phyloP scores from a whole-genome alignment of 2,329 filamentous ascomycete genomes.

The Colletotrichum truncatum region DNA sequence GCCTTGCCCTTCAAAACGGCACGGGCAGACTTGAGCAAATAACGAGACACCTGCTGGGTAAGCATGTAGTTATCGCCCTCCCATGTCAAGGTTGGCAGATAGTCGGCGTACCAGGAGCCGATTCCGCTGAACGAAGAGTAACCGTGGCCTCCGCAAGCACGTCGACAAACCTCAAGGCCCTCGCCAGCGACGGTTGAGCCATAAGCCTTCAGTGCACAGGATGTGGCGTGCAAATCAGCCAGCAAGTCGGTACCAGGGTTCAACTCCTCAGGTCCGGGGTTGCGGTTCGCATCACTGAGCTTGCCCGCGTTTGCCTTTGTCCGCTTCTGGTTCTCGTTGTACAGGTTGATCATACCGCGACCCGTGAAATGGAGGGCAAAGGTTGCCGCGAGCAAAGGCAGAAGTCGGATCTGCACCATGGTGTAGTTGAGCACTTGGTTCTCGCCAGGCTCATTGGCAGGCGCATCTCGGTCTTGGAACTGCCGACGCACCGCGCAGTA shows the following conservation, averaged over 20 bases:
- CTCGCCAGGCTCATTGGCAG: slow-evolving; percentile 65
- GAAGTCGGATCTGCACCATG: slow-evolving; percentile 79
- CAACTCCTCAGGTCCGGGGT: slow-evolving; percentile 74
- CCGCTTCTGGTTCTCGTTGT: slow-evolving; percentile 76
- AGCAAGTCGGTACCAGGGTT: slow-evolving; percentile 70
- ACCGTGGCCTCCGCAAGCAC: slow-evolving; percentile 81
- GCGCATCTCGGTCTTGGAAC: slow-evolving; percentile 78
- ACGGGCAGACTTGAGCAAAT: slow-evolving; percentile 79
- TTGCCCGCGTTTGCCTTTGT: slow-evolving; percentile 60
- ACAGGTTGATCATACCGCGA: slow-evolving; percentile 78
- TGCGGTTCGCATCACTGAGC: slow-evolving; percentile 54
- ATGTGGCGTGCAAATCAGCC: slow-evolving; percentile 80
- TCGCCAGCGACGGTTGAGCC: slow-evolving; percentile 78
- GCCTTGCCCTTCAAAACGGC: slow-evolving; percentile 72
- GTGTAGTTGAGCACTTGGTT: slow-evolving; percentile 84
- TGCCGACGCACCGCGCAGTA: slow-evolving; percentile 80
- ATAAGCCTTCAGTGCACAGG: slow-evolving; percentile 79
- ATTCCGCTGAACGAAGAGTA: slow-evolving; percentile 82
- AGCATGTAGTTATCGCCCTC: slow-evolving; percentile 88
- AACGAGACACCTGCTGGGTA: slow-evolving; percentile 80
- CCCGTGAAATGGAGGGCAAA: slow-evolving; percentile 85
- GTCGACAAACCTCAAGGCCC: slow-evolving; percentile 77
- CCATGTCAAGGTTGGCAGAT: slow-evolving; percentile 75
- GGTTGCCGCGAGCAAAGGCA: slow-evolving; percentile 77
- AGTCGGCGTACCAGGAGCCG: slow-evolving; percentile 78